Evolutionary conservation across 768 basidiomycete genomes (phyloP).

Genomic region (Suillus fuscotomentosus): DNA sequence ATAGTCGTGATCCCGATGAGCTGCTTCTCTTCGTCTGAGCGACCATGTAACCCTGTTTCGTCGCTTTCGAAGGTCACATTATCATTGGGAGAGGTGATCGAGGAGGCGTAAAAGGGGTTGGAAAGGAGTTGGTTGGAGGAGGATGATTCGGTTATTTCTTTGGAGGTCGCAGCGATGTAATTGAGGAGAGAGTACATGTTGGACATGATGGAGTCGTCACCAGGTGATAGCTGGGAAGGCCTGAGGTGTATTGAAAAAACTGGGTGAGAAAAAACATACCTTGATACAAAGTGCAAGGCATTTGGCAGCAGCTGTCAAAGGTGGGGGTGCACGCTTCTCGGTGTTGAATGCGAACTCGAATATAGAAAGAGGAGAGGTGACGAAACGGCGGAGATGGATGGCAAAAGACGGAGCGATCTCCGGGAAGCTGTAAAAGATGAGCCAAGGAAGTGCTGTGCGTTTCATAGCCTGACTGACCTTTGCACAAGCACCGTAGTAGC

Average conservation of each 20-base stretch:
- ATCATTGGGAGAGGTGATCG: constrained; percentile 37
- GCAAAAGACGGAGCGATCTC: constrained; percentile 74
- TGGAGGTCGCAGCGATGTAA: constrained; percentile 82
- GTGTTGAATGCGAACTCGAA: constrained; percentile 84
- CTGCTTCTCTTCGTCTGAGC: constrained; percentile 82
- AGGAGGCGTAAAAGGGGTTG: constrained; percentile 38
- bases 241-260: constrained; percentile 6
- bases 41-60: constrained; percentile 61
- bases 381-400: constrained; percentile 78
- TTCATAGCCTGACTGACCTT: constrained; percentile 49
- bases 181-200: constrained; percentile 97
- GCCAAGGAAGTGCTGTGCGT: background rate
- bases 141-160: constrained; percentile 61
- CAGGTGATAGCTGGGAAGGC: constrained; percentile 64
- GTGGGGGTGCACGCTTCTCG: constrained; percentile 71
- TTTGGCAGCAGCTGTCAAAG: constrained; percentile 83
- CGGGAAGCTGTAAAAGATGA: constrained; percentile 59
- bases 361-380: constrained; percentile 83
- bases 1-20: constrained; percentile 89
- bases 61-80: constrained; percentile 53
- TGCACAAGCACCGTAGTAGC: constrained; percentile 81
- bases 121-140: constrained; percentile 41
- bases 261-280: constrained; percentile 37
- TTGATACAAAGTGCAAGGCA: constrained; percentile 89
- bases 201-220: constrained; percentile 88